A percentile compares a stretch with the other conserved stretches of the same genome.
Evolutionary conservation across 805 yeast genomes (phyloP).

Genomic region (Kuraishia molischiana): DNA sequence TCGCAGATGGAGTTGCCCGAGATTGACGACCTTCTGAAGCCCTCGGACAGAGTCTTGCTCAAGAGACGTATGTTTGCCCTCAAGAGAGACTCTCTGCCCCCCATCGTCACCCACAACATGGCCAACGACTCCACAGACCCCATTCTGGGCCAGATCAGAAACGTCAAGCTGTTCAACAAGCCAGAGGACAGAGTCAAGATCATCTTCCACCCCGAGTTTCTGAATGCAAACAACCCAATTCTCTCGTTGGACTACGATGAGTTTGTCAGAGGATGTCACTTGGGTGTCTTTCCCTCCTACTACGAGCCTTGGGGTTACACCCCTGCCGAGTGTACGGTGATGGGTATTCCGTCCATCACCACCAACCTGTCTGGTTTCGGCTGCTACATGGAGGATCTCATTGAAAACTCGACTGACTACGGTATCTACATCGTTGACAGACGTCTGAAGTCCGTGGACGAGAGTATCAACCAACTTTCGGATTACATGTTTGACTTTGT

Average conservation of each 20-base stretch:
- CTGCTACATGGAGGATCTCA: slow-evolving; percentile 96
- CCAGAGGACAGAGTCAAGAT: slow-evolving; percentile 90
- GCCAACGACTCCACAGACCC: slow-evolving; percentile 88
- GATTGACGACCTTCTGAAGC: slow-evolving; percentile 76
- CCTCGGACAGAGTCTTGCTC: slow-evolving; percentile 79
- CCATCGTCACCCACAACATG: slow-evolving; percentile 96
- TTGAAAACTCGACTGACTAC: slow-evolving; percentile 88
- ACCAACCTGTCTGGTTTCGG: slow-evolving; percentile 96
- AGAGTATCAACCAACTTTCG: slow-evolving; percentile 82
- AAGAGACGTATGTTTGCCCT: slow-evolving; percentile 91
- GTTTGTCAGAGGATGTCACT: slow-evolving; percentile 94
- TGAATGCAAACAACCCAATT: slow-evolving; percentile 90
- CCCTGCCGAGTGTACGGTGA: slow-evolving; percentile 98
- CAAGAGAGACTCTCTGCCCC: slow-evolving; percentile 83
- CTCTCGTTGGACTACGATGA: slow-evolving; percentile 92
- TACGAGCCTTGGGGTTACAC: slow-evolving; percentile 99
- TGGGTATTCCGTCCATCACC: slow-evolving; percentile 98
- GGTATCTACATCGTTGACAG: slow-evolving; percentile 97
- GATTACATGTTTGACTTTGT: slow-evolving; percentile 86
- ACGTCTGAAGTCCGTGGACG: slow-evolving; percentile 85
- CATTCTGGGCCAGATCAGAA: slow-evolving; percentile 80
- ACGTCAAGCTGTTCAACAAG: slow-evolving; percentile 83
- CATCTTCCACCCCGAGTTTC: slow-evolving; percentile 95
- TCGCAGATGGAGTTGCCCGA: slow-evolving; percentile 40
- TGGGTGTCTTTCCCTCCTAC: slow-evolving; percentile 97